Conservation (phyloP, 2,329 filamentous ascomycete genomes). For the Beauveria rudraprayagi region DNA sequence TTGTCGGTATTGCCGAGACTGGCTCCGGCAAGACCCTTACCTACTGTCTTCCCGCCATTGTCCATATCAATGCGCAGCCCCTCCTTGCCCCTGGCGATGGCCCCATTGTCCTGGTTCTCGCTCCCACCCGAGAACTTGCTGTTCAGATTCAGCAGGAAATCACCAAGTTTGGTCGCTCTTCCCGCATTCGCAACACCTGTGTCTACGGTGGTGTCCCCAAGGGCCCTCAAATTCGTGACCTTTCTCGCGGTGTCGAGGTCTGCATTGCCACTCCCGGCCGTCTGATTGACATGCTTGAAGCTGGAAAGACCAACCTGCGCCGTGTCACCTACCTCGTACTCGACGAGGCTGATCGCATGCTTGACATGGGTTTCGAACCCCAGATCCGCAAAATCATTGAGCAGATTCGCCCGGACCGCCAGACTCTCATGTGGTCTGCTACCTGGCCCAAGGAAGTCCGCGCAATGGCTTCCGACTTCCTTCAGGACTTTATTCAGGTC, state of each 20-base stretch:
- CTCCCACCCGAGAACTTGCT: conserved; percentile 93
- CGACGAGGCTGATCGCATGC: conserved; percentile 98
- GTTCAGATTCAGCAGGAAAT: conserved; percentile 99
- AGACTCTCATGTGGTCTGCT: conserved; percentile 99
- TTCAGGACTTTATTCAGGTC: conserved; percentile 95
- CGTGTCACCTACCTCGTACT: conserved; percentile 97
- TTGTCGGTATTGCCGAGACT: conserved; percentile 98
- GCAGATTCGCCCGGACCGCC: conserved; percentile 95
- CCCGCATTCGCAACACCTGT: conserved; percentile 95
- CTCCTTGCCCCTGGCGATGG: conserved; percentile 91
- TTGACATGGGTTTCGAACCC: conserved; percentile 99
- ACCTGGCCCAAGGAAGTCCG: conserved; percentile 99
- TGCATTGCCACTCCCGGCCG: conserved; percentile 97
- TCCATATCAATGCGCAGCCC: conserved; percentile 98
- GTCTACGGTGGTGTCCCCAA: conserved; percentile 99
- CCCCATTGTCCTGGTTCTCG: conserved; percentile 91
- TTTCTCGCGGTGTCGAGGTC: conserved; percentile 91
- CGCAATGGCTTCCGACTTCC: conserved; percentile 81
- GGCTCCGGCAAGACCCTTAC: conserved; percentile 98
- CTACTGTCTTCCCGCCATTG: conserved; percentile 95
- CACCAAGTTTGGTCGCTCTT: conserved; percentile 96
- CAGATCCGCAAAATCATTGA: conserved; percentile 98
- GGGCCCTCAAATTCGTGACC: conserved; percentile 91
- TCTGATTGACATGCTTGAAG: conserved; percentile 97
- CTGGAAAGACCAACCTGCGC: conserved; percentile 94